Percentiles rank a stretch among this genome's conserved stretches.
These are phyloP conservation scores for Penicillium canescens DNA, from an alignment of 495 filamentous ascomycete species.

Conservation along the genomic window DNA sequence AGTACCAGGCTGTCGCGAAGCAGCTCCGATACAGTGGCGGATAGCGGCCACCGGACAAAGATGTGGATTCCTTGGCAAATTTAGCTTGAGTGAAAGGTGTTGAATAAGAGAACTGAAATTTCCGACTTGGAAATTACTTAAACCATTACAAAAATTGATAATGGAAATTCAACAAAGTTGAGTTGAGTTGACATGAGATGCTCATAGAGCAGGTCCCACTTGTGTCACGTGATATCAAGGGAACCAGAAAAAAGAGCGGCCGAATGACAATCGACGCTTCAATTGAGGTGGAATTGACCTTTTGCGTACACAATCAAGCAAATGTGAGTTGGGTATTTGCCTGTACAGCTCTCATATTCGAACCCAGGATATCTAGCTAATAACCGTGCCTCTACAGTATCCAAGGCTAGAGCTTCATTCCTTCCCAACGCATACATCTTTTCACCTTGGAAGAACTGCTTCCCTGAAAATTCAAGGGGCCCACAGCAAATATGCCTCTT, in stretches of 20 bases:
- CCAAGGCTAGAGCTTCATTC: background rate
- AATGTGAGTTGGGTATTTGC: background rate
- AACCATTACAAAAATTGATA: no score
- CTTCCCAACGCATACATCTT: background rate
- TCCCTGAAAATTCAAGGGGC: background rate
- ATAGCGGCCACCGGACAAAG: background rate
- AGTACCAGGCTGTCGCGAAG: constrained; percentile 8
- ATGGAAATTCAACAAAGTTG: no score
- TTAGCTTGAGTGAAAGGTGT: no score
- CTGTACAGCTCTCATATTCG: background rate
- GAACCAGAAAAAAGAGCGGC: constrained; percentile 4
- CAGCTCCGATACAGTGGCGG: background rate
- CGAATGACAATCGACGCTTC: background rate
- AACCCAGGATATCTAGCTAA: background rate
- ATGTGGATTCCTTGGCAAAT: no score
- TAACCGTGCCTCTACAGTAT: background rate
- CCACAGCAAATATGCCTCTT: constrained; percentile 68
- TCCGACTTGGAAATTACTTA: no score
- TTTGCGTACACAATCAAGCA: background rate
- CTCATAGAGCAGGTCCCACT: background rate
- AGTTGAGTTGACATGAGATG: no score
- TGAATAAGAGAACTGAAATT: no score
- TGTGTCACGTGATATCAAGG: constrained; percentile 2
- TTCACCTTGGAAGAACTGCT: background rate
- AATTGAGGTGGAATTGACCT: background rate